phyloP scores from a whole-genome alignment of 2,329 filamentous ascomycete species.

The Penicillium concentricum region DNA sequence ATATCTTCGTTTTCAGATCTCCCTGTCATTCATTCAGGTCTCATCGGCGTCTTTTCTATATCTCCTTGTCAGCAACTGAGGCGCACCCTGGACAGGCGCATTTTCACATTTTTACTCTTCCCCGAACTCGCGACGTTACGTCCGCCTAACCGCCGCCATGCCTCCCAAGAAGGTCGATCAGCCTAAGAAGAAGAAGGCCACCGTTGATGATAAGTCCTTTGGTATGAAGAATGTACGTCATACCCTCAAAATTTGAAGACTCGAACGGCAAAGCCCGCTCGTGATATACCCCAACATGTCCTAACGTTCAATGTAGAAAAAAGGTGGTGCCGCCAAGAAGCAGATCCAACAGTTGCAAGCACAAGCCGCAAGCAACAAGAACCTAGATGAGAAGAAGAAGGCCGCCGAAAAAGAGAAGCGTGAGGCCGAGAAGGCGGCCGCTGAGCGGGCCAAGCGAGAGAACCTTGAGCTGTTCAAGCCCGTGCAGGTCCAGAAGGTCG shows the following conservation, averaged over 20 bases:
- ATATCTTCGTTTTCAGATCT: conserved; percentile 5
- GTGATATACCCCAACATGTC: conserved; percentile 1
- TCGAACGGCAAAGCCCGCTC: neutral
- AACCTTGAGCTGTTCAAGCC: conserved; percentile 82
- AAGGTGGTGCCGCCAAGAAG: conserved; percentile 85
- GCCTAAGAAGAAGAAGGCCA: conserved; percentile 50
- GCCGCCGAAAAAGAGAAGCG: conserved; percentile 62
- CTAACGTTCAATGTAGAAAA: conserved; percentile 60
- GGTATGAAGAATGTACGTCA: conserved; percentile 87
- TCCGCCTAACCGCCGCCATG: conserved; percentile 40
- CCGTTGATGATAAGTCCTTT: conserved; percentile 92
- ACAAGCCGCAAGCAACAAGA: conserved; percentile 70
- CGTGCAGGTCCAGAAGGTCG: conserved; percentile 93
- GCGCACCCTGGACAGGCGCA: conserved; percentile 16
- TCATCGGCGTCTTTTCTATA: conserved; percentile 19
- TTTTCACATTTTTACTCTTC: conserved; percentile 18
- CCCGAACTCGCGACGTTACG: conserved; percentile 12
- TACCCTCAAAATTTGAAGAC: neutral
- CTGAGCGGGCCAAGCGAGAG: conserved; percentile 80
- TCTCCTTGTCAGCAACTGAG: conserved; percentile 1
- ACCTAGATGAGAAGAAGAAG: conserved; percentile 84
- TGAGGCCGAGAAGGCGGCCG: conserved; percentile 86
- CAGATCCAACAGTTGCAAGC: conserved; percentile 81
- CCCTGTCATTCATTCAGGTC: conserved; percentile 13
- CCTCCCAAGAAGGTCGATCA: conserved; percentile 47